Evolutionary conservation across 176 grass and related monocot species (phyloP).

Genomic region (Carex myosuroides): DNA sequence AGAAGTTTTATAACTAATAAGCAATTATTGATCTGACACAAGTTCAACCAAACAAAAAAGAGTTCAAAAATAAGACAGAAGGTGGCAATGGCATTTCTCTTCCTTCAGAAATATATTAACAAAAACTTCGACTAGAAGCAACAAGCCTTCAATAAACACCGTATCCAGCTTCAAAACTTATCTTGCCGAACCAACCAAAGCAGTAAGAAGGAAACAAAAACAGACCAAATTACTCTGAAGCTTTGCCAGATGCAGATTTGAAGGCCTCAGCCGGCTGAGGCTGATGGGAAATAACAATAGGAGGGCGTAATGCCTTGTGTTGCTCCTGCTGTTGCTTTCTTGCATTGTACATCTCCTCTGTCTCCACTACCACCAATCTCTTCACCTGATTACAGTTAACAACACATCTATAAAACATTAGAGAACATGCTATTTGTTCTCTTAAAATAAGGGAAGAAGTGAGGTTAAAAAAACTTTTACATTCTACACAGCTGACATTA

Average conservation of each 20-base stretch:
- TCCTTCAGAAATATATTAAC: neutral
- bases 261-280: neutral
- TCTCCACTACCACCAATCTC: slow-evolving; percentile 87
- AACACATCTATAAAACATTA: neutral
- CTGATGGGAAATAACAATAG: slow-evolving; percentile 53
- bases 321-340: slow-evolving; percentile 66
- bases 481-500: neutral
- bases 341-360: slow-evolving; percentile 69
- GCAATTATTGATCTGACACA: neutral
- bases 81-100: neutral
- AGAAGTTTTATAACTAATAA: neutral
- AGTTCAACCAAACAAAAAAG: neutral
- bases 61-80: neutral
- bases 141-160: neutral
- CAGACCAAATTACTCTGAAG: neutral
- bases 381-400: slow-evolving; percentile 47
- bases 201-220: neutral
- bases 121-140: neutral
- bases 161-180: neutral
- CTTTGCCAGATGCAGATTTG: neutral
- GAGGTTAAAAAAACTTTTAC: neutral
- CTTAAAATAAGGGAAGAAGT: neutral
- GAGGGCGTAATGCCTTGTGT: slow-evolving; percentile 59
- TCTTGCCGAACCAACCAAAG: neutral
- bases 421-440: neutral